phyloP scores from a whole-genome alignment of 108 stramenopile species.

The Conticribra guillardii region DNA sequence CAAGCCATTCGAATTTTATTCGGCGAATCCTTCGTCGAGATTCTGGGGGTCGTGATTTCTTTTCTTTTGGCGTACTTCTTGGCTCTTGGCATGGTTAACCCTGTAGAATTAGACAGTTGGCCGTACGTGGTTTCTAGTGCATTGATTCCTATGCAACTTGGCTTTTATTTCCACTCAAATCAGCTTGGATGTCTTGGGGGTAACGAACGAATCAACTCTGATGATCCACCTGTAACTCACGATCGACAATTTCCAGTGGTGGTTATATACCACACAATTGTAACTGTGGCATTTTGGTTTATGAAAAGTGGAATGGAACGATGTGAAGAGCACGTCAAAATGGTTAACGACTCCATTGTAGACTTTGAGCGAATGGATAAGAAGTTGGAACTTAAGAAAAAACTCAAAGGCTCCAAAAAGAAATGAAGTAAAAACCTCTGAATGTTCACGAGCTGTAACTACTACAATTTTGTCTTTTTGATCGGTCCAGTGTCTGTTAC shows the following conservation, averaged over 20 bases:
- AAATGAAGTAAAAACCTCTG: not conserved
- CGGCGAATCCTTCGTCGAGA: conserved; percentile 29
- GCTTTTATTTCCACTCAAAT: conserved; percentile 41
- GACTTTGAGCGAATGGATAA: conserved; percentile 41
- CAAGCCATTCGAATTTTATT: conserved; percentile 14
- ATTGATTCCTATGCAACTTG: conserved; percentile 37
- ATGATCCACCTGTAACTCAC: not conserved
- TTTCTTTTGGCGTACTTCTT: conserved; percentile 34
- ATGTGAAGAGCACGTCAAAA: conserved; percentile 47
- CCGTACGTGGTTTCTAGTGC: conserved; percentile 37
- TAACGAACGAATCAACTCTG: not conserved
- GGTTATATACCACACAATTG: conserved; percentile 64
- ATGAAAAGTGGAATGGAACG: conserved; percentile 55
- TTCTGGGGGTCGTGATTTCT: conserved; percentile 26
- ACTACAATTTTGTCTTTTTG: too few species aligned
- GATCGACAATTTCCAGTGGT: conserved; percentile 62
- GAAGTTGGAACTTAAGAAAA: conserved; percentile 22
- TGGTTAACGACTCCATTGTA: conserved; percentile 33
- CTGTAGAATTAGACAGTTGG: conserved; percentile 36
- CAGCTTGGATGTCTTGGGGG: conserved; percentile 24
- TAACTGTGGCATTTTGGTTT: conserved; percentile 52
- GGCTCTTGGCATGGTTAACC: conserved; percentile 3
- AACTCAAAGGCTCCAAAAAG: conserved; percentile 6
- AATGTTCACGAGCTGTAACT: too few species aligned
- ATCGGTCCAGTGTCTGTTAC: too few species aligned